phyloP scores from a whole-genome alignment of 2,329 filamentous ascomycete genomes.

The Nemania serpens region DNA sequence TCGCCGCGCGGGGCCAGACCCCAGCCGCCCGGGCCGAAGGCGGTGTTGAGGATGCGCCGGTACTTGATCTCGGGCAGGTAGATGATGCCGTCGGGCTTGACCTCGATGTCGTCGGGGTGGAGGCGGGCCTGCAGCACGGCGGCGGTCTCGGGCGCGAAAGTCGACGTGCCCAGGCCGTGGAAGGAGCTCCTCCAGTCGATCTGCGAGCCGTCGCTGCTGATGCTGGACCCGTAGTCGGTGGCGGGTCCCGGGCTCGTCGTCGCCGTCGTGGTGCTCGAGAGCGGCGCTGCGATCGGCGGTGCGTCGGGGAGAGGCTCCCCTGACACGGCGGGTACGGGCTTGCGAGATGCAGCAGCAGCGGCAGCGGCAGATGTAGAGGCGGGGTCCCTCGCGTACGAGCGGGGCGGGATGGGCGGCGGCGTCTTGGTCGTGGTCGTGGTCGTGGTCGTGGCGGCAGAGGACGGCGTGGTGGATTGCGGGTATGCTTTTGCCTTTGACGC shows the following conservation, averaged over 20 bases:
- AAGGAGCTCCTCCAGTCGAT: conserved; percentile 84
- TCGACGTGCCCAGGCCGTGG: conserved; percentile 72
- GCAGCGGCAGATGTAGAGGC: neutral
- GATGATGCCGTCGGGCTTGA: conserved; percentile 96
- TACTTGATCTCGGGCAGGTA: conserved; percentile 99
- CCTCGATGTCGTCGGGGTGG: conserved; percentile 78
- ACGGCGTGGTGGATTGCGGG: neutral
- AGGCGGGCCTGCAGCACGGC: conserved; percentile 71
- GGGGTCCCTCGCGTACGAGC: conserved; percentile 19
- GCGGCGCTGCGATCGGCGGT: conserved; percentile 4
- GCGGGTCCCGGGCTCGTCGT: neutral
- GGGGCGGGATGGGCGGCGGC: conserved; percentile 14
- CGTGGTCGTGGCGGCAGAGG: neutral
- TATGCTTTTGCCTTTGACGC: conserved; percentile 29
- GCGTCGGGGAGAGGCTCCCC: conserved; percentile 39
- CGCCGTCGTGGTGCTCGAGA: too few species aligned
- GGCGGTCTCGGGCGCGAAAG: conserved; percentile 73
- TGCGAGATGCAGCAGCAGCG: conserved; percentile 21
- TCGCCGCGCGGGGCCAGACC: conserved; percentile 88
- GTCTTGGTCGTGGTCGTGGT: conserved; percentile 9
- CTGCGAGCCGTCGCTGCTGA: conserved; percentile 17
- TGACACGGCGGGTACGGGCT: conserved; percentile 37
- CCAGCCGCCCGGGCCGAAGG: conserved; percentile 96
- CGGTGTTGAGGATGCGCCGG: conserved; percentile 82
- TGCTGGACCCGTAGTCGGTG: conserved; percentile 2